Conservation (phyloP, 805 yeast species). For the Dipodascopsis uninucleata region DNA sequence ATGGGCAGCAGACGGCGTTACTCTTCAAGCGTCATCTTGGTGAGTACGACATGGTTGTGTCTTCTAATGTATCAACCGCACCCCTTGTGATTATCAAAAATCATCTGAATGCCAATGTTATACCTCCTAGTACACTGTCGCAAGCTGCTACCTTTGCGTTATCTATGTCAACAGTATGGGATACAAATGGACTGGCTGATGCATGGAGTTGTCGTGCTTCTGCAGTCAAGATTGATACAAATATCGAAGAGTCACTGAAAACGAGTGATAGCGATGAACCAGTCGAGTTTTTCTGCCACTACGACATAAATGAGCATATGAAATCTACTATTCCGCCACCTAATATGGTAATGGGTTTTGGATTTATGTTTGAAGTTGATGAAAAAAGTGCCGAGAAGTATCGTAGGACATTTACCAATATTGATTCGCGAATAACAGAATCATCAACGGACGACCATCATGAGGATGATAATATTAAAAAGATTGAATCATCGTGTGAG, state of each 20-base stretch:
- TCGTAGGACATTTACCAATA: too few relatives aligned
- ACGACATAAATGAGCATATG: not conserved
- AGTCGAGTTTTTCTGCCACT: not conserved
- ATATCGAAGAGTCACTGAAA: constrained; percentile 18
- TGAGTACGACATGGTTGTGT: constrained; percentile 66
- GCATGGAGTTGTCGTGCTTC: constrained; percentile 48
- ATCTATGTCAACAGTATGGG: constrained; percentile 86
- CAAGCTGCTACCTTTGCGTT: constrained; percentile 90
- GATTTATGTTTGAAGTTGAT: constrained; percentile 68
- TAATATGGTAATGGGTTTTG: constrained; percentile 89
- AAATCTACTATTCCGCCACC: constrained; percentile 31
- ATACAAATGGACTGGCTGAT: constrained; percentile 70
- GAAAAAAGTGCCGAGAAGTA: constrained; percentile 46
- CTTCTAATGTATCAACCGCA: constrained; percentile 70
- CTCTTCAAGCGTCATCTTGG: constrained; percentile 74
- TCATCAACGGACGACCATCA: constrained; percentile 11
- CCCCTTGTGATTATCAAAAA: constrained; percentile 77
- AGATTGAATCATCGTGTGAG: constrained; percentile 3
- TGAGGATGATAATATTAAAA: not conserved
- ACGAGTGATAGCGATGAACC: not conserved
- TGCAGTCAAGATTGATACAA: constrained; percentile 14
- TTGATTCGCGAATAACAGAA: too few relatives aligned
- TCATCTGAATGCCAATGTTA: constrained; percentile 54
- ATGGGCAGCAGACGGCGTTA: constrained; percentile 72
- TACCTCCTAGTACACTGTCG: constrained; percentile 81